A percentile compares a stretch with the other conserved stretches of the same genome.
Conservation (phyloP, 345 rosid species). For the Crucihimalaya himalaica region DNA sequence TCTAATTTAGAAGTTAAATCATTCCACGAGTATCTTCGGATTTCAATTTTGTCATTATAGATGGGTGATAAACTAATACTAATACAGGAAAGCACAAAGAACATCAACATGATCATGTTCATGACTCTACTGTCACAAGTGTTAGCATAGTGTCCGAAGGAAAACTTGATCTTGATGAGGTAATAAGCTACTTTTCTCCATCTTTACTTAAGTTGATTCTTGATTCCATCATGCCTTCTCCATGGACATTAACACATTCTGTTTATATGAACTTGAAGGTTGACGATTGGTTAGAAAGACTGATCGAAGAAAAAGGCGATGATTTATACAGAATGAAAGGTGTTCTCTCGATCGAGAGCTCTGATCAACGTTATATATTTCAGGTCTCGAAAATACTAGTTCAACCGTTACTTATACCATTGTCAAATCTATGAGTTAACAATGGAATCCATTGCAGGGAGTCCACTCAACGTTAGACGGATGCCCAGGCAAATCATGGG, state of each 20-base stretch:
- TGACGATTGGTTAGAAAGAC: background rate
- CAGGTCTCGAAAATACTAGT: background rate
- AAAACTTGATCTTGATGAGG: constrained; percentile 79
- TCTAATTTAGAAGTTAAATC: background rate
- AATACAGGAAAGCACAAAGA: constrained; percentile 38
- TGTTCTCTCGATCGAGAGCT: background rate
- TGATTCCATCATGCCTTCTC: background rate
- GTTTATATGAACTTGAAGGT: background rate
- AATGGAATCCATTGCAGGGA: background rate
- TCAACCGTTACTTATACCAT: background rate
- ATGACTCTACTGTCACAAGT: constrained; percentile 73
- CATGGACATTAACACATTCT: background rate
- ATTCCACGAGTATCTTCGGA: background rate
- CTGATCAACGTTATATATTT: background rate
- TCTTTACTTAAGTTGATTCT: background rate
- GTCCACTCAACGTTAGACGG: background rate
- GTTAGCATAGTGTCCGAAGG: constrained; percentile 72
- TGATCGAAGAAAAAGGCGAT: constrained; percentile 6
- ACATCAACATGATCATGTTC: constrained; percentile 65
- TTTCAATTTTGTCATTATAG: background rate
- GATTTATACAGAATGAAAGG: constrained; percentile 5
- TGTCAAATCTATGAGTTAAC: background rate
- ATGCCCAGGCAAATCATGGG: background rate
- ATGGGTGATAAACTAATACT: background rate
- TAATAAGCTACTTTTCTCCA: constrained; percentile 15